These are phyloP conservation scores for Globisporangium mamillatum DNA, from an alignment of 352 stramenopile genomes.

Conservation along the genomic window DNA sequence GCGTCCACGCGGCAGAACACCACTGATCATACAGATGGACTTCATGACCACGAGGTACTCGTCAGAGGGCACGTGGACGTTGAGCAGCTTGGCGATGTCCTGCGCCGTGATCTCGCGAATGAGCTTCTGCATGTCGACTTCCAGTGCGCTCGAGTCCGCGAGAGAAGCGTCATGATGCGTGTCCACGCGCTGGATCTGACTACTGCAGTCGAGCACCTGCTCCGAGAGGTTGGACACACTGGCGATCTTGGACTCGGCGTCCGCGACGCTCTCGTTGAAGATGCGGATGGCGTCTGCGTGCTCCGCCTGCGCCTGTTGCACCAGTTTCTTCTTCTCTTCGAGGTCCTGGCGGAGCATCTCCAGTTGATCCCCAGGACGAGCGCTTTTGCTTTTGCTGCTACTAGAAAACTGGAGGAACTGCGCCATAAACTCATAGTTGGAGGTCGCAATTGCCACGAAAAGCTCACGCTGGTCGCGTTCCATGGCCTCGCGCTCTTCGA, in stretches of 20 bases:
- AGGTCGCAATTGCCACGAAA: slow-evolving; percentile 68
- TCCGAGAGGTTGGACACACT: slow-evolving; percentile 37
- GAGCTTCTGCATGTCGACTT: slow-evolving; percentile 55
- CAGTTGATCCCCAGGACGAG: slow-evolving; percentile 11
- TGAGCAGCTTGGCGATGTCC: slow-evolving; percentile 67
- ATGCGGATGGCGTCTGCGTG: slow-evolving; percentile 43
- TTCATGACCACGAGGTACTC: slow-evolving; percentile 66
- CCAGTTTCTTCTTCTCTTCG: slow-evolving; percentile 19
- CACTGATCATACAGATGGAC: slow-evolving; percentile 68
- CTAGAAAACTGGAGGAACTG: slow-evolving; percentile 40
- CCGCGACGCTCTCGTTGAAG: slow-evolving; percentile 70
- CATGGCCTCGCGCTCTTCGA: slow-evolving; percentile 41
- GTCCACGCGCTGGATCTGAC: slow-evolving; percentile 51
- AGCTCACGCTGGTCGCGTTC: slow-evolving; percentile 53
- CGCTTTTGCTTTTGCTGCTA: neutral
- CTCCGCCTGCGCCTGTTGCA: slow-evolving; percentile 20
- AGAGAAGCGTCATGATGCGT: slow-evolving; percentile 48
- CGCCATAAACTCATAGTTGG: slow-evolving; percentile 59
- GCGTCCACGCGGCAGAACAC: slow-evolving; percentile 47
- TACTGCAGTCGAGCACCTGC: slow-evolving; percentile 53
- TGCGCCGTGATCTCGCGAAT: slow-evolving; percentile 72
- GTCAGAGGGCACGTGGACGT: slow-evolving; percentile 47
- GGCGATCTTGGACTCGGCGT: slow-evolving; percentile 62
- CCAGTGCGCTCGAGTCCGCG: slow-evolving; percentile 51
- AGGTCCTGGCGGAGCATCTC: slow-evolving; percentile 25